Evolutionary conservation across 73 alveolate species (phyloP).

Genomic region (Symbiodinium pilosum): DNA sequence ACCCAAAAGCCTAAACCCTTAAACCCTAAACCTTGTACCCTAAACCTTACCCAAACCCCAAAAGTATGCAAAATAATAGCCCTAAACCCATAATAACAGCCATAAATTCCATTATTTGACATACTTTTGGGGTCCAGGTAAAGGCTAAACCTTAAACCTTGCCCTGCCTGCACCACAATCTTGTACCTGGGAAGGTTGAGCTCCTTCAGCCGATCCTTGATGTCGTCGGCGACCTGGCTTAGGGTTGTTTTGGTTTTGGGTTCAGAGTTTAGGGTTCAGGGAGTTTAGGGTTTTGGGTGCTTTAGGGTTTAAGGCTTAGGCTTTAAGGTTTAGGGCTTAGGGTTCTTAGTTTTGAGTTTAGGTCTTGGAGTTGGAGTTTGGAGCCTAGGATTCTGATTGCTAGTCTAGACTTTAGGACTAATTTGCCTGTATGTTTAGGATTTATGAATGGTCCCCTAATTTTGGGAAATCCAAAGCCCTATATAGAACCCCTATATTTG

Average conservation of each 20-base stretch:
- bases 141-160: too few relatives aligned
- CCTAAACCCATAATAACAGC: too few relatives aligned
- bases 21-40: background rate
- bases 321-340: background rate
- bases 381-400: background rate
- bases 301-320: background rate
- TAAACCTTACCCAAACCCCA: too few relatives aligned
- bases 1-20: too few relatives aligned
- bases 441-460: too few relatives aligned
- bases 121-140: too few relatives aligned
- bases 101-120: too few relatives aligned
- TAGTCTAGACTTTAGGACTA: background rate
- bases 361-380: background rate
- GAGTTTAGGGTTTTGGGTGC: too few relatives aligned
- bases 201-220: constrained; percentile 91
- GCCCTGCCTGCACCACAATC: constrained; percentile 56
- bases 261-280: background rate
- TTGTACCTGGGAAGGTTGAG: constrained; percentile 83
- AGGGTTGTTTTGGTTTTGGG: background rate
- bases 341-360: background rate
- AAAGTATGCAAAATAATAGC: too few relatives aligned
- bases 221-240: constrained; percentile 69
- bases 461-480: too few relatives aligned
- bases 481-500: too few relatives aligned
- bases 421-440: background rate